Conservation (phyloP, 2,329 filamentous ascomycete genomes). For the Fusarium mexicanum region DNA sequence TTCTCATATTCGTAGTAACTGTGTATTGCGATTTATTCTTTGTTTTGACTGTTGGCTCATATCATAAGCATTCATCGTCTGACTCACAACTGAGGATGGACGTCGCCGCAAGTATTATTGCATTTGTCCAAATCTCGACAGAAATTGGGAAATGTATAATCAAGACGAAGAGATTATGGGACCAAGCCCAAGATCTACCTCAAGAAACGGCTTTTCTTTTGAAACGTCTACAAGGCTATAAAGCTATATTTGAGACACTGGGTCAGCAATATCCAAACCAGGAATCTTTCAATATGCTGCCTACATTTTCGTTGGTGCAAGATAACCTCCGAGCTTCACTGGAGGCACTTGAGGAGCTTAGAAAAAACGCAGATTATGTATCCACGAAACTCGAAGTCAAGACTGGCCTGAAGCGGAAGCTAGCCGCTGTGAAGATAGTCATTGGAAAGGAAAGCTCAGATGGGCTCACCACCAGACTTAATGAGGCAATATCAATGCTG, state of each 20-base stretch:
- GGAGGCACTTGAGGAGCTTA: slow-evolving; percentile 22
- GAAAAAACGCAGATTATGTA: slow-evolving; percentile 26
- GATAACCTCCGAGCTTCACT: slow-evolving; percentile 12
- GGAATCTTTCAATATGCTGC: not conserved
- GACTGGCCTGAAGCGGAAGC: slow-evolving; percentile 24
- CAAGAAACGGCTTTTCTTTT: slow-evolving; percentile 33
- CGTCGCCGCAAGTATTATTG: slow-evolving; percentile 36
- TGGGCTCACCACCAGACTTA: slow-evolving; percentile 24
- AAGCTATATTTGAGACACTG: slow-evolving; percentile 27
- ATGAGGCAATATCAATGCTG: slow-evolving; percentile 24
- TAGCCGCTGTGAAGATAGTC: slow-evolving; percentile 28
- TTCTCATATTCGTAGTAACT: not conserved
- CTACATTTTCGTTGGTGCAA: not conserved
- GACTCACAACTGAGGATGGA: slow-evolving; percentile 15
- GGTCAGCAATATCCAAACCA: slow-evolving; percentile 21
- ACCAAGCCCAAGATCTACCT: slow-evolving; percentile 39
- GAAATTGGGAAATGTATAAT: slow-evolving; percentile 35
- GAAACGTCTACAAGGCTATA: slow-evolving; percentile 19
- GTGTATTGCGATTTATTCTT: not conserved
- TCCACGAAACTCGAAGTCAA: slow-evolving; percentile 12
- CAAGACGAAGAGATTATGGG: slow-evolving; percentile 38
- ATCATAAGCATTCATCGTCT: not conserved
- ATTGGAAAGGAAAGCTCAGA: slow-evolving; percentile 34
- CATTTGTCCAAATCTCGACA: slow-evolving; percentile 37
- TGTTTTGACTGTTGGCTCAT: not conserved